phyloP scores from a whole-genome alignment of 2,329 filamentous ascomycete species.

The Didymella pinodella region DNA sequence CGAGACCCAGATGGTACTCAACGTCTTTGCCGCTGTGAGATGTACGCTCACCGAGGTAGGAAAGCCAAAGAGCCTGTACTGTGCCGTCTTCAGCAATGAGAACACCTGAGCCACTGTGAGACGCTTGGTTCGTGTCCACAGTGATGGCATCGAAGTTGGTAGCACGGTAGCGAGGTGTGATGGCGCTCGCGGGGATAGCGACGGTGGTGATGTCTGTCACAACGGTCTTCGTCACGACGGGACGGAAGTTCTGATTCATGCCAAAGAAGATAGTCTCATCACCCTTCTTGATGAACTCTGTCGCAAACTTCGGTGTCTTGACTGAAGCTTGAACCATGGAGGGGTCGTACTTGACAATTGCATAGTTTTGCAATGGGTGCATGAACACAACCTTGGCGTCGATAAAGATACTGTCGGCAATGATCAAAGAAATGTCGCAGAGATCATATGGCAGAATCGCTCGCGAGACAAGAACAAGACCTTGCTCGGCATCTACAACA shows the following conservation, averaged over 20 bases:
- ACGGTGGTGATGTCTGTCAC: constrained; percentile 98
- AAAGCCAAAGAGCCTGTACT: constrained; percentile 95
- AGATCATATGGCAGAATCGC: constrained; percentile 96
- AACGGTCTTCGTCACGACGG: constrained; percentile 91
- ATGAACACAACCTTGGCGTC: constrained; percentile 94
- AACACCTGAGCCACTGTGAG: constrained; percentile 93
- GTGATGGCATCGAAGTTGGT: constrained; percentile 97
- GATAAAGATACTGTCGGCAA: constrained; percentile 94
- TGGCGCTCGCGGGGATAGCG: constrained; percentile 90
- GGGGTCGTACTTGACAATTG: constrained; percentile 93
- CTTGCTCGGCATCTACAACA: constrained; percentile 97
- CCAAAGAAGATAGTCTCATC: constrained; percentile 96
- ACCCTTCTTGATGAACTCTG: constrained; percentile 85
- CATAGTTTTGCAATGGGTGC: constrained; percentile 96
- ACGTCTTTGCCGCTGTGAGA: constrained; percentile 83
- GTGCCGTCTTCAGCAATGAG: constrained; percentile 88
- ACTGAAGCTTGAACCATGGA: constrained; percentile 93
- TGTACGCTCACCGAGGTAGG: constrained; percentile 90
- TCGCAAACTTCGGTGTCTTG: constrained; percentile 83
- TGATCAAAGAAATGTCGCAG: constrained; percentile 94
- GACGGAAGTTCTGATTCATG: constrained; percentile 94
- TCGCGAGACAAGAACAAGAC: constrained; percentile 90
- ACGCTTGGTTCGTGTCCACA: constrained; percentile 89
- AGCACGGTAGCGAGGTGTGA: constrained; percentile 90
- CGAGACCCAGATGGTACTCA: constrained; percentile 93